Conservation (phyloP, 2,329 filamentous ascomycete genomes). For the Calonectria naviculata region DNA sequence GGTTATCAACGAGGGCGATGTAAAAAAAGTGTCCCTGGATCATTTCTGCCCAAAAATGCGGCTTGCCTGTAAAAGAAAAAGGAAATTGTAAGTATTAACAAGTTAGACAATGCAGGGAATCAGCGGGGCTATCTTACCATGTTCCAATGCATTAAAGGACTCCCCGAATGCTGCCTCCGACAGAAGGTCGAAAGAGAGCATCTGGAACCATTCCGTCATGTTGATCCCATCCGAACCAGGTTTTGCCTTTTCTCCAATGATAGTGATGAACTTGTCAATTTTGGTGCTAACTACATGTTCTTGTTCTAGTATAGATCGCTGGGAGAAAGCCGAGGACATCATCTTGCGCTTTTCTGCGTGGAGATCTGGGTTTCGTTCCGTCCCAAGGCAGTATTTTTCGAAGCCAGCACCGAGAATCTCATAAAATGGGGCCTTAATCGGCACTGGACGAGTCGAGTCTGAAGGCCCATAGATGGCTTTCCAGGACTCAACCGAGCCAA, state of each 20-base stretch:
- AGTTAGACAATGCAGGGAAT: neutral
- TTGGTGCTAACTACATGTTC: neutral
- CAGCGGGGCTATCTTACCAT: neutral
- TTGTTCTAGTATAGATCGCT: neutral
- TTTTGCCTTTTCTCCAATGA: neutral
- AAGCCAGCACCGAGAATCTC: neutral
- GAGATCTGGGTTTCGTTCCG: neutral
- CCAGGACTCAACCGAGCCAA: neutral
- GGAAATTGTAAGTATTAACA: neutral
- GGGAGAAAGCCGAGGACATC: neutral
- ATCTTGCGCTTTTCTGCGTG: neutral
- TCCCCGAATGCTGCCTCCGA: neutral
- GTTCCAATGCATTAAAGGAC: neutral
- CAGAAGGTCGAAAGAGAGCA: neutral
- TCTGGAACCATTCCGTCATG: neutral
- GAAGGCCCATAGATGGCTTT: neutral
- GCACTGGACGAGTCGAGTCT: neutral
- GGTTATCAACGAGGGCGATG: neutral
- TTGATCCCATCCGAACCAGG: neutral
- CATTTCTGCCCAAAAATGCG: neutral
- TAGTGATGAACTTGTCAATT: neutral
- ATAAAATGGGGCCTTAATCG: neutral
- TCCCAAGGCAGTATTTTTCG: neutral
- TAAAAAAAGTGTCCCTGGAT: neutral
- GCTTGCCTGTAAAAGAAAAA: neutral